Conservation (phyloP, 2,329 filamentous ascomycete species). For the Sporothrix euskadiensis region DNA sequence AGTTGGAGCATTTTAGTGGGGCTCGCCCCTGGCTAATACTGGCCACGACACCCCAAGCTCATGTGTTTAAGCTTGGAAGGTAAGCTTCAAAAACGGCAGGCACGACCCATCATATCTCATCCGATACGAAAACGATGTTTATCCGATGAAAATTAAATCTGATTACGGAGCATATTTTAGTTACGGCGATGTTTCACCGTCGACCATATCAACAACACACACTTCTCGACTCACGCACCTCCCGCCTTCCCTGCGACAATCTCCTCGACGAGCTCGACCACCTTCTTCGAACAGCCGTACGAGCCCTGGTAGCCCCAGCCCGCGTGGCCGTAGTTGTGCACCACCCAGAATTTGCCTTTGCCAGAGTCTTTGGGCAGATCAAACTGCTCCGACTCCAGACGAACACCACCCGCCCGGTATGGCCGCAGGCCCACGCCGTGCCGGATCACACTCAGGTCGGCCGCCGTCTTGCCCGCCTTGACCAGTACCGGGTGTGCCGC, state of each 20-base stretch:
- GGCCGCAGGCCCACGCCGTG: slow-evolving; percentile 83
- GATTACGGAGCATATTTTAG: not conserved
- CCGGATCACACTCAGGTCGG: slow-evolving; percentile 71
- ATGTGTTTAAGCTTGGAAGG: not conserved
- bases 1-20: not conserved
- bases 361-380: not conserved
- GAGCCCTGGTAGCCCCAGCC: slow-evolving; percentile 73
- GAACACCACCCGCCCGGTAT: slow-evolving; percentile 68
- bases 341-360: slow-evolving; percentile 59
- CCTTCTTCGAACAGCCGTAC: slow-evolving; percentile 70
- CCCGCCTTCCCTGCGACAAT: slow-evolving; percentile 32
- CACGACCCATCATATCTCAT: not conserved
- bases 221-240: not conserved
- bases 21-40: slow-evolving; percentile 1
- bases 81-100: not conserved
- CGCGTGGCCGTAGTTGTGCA: slow-evolving; percentile 79
- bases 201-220: not conserved
- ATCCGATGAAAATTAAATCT: not conserved
- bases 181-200: not conserved
- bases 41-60: not conserved
- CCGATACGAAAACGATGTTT: not conserved
- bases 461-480: slow-evolving; percentile 61
- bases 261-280: slow-evolving; percentile 66
- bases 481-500: slow-evolving; percentile 64
- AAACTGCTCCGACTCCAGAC: slow-evolving; percentile 72